Evolutionary conservation across 1,284 basidiomycete genomes (phyloP).

Genomic region (Naganishia albida): DNA sequence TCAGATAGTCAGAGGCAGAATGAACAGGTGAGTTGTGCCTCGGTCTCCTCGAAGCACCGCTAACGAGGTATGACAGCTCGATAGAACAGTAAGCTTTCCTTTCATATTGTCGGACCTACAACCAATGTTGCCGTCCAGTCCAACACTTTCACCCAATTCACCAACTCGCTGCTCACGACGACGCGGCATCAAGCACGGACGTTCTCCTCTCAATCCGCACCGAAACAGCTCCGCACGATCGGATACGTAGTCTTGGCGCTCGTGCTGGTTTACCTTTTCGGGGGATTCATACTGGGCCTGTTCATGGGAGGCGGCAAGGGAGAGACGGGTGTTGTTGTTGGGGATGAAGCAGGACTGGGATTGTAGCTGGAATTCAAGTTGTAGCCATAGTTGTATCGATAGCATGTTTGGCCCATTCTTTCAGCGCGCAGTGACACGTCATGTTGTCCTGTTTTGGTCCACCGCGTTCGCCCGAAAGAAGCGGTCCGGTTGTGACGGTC

Average conservation of each 20-base stretch:
- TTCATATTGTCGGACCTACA: background rate
- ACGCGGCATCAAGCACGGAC: constrained; percentile 35
- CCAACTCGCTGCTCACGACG: constrained; percentile 34
- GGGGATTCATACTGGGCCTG: constrained; percentile 15
- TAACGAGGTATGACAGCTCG: constrained; percentile 12
- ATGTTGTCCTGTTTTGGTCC: background rate
- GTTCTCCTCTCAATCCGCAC: constrained; percentile 28
- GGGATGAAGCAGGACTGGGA: constrained; percentile 21
- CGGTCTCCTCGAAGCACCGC: background rate
- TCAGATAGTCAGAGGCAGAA: constrained; percentile 31
- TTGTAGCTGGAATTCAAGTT: background rate
- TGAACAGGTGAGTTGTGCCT: constrained; percentile 22
- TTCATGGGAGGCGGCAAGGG: constrained; percentile 1
- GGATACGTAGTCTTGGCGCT: constrained; percentile 30
- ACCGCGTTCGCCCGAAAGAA: background rate
- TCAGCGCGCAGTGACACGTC: background rate
- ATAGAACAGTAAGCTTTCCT: constrained; percentile 20
- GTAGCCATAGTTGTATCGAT: background rate
- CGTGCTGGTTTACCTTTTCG: constrained; percentile 29
- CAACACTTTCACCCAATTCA: constrained; percentile 32
- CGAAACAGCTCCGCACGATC: constrained; percentile 33
- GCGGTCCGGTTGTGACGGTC: background rate
- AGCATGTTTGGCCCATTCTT: background rate
- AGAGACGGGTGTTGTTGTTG: constrained; percentile 2
- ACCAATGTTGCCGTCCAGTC: constrained; percentile 5